These are phyloP conservation scores for Fusarium sp. DNA, from an alignment of 2,329 filamentous ascomycete genomes.

Conservation along the genomic window DNA sequence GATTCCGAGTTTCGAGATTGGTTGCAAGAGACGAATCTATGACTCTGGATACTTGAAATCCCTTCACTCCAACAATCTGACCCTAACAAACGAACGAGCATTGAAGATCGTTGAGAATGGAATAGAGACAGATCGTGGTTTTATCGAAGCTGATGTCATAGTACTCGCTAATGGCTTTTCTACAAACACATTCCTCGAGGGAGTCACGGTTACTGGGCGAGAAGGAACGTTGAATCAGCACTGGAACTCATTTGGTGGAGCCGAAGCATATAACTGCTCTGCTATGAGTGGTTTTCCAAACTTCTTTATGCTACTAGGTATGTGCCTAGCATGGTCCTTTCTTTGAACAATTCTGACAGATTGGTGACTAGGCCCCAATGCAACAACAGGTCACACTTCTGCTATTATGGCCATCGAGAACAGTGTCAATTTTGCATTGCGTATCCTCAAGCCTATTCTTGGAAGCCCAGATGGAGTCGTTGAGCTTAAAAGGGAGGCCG, in stretches of 20 bases:
- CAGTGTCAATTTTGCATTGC: constrained; percentile 1
- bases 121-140: not conserved
- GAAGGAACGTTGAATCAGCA: not conserved
- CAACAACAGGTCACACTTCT: constrained; percentile 5
- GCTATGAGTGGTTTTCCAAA: not conserved
- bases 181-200: not conserved
- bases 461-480: not conserved
- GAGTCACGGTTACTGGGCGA: not conserved
- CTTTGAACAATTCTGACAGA: not conserved
- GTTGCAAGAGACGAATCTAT: not conserved
- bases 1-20: constrained; percentile 3
- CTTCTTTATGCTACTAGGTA: constrained; percentile 5
- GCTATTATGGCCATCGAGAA: constrained; percentile 11
- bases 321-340: accelerated
- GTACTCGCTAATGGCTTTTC: not conserved
- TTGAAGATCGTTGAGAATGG: not conserved
- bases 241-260: constrained; percentile 4
- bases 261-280: not conserved
- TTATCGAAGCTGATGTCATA: not conserved
- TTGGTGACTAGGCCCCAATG: not conserved
- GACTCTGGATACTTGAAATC: not conserved
- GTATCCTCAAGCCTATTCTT: not conserved
- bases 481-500: not conserved
- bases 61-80: not conserved
- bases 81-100: not conserved